Percentiles rank a stretch among this genome's conserved stretches.
phyloP scores from a whole-genome alignment of 441 rosid genomes.

The California macrophylla region DNA sequence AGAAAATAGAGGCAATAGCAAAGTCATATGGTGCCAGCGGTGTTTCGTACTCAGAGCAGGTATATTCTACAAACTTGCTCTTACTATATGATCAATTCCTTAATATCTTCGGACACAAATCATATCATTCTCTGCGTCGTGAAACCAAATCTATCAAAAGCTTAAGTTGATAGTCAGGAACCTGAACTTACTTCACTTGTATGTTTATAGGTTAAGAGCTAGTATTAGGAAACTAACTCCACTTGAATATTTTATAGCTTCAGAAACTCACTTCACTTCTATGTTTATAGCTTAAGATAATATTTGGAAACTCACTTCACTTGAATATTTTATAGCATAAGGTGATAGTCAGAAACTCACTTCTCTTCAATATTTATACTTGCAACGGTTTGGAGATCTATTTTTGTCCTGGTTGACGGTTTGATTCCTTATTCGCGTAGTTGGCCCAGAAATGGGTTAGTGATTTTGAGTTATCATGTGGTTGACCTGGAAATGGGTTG shows the following conservation, averaged over 20 bases:
- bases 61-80: constrained; percentile 17
- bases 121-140: too few relatives aligned
- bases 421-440: background rate
- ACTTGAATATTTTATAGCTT: too few relatives aligned
- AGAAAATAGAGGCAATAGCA: constrained; percentile 80
- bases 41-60: constrained; percentile 89
- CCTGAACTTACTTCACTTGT: too few relatives aligned
- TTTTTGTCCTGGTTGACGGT: background rate
- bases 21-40: constrained; percentile 87
- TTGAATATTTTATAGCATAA: too few relatives aligned
- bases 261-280: too few relatives aligned
- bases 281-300: background rate
- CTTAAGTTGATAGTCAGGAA: too few relatives aligned
- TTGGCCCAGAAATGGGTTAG: background rate
- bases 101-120: background rate
- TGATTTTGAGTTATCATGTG: too few relatives aligned
- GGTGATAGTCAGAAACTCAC: too few relatives aligned
- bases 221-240: too few relatives aligned
- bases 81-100: background rate
- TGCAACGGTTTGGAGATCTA: background rate
- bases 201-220: too few relatives aligned
- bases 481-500: background rate
- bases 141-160: too few relatives aligned
- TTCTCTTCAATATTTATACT: background rate
- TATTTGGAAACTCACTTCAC: too few relatives aligned